These are phyloP conservation scores for Trichosanthes truncata DNA, from an alignment of 306 rosid genomes.

Conservation along the genomic window DNA sequence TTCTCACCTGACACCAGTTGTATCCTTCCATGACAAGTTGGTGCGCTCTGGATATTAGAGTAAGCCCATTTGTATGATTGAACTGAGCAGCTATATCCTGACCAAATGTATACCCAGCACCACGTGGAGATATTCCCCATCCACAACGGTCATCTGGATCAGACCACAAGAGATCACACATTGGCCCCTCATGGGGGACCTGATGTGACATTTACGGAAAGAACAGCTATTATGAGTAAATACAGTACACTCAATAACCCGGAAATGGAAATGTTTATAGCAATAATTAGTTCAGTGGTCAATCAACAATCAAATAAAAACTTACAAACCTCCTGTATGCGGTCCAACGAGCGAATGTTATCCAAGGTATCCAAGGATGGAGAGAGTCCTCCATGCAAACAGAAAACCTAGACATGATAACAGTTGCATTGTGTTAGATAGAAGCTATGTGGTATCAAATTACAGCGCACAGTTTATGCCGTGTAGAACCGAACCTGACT, in stretches of 20 bases:
- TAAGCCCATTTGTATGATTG: slow-evolving; percentile 88
- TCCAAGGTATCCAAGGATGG: slow-evolving; percentile 95
- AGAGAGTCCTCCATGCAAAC: slow-evolving; percentile 97
- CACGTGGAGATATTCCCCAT: slow-evolving; percentile 99
- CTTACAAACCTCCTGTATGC: slow-evolving; percentile 76
- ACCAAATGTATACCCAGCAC: slow-evolving; percentile 97
- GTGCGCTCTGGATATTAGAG: slow-evolving; percentile 95
- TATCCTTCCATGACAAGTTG: slow-evolving; percentile 99
- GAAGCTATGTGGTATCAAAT: background rate
- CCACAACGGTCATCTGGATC: slow-evolving; percentile 99
- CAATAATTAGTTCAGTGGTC: background rate
- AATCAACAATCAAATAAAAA: background rate
- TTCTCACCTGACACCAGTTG: slow-evolving; percentile 93
- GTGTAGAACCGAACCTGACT: slow-evolving; percentile 64
- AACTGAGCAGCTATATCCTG: slow-evolving; percentile 96
- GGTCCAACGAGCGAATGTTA: slow-evolving; percentile 87
- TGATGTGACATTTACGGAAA: slow-evolving; percentile 15
- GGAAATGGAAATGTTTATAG: background rate
- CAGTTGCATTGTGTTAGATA: background rate
- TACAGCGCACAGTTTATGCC: background rate
- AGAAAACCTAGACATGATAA: slow-evolving; percentile 54
- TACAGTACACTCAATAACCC: background rate
- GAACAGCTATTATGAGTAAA: slow-evolving; percentile 3
- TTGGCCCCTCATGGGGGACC: slow-evolving; percentile 99
- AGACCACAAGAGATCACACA: slow-evolving; percentile 98